These are phyloP conservation scores for Plectosphaerella sp. DNA, from an alignment of 2,329 filamentous ascomycete genomes.

Conservation along the genomic window DNA sequence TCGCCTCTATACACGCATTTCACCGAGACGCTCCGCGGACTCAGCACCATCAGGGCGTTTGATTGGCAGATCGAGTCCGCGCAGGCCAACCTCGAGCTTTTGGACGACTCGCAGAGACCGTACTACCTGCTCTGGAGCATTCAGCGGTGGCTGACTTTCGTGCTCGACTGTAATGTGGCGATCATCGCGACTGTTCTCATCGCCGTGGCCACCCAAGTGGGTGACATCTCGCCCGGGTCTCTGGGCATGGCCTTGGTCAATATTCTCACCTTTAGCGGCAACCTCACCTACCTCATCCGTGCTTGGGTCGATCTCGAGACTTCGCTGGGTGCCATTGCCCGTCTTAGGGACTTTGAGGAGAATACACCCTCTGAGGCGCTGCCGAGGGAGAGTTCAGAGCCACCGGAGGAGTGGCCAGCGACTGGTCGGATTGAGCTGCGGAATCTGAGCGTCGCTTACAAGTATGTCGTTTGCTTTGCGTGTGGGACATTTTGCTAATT, in stretches of 20 bases:
- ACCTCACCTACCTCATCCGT: constrained; percentile 24
- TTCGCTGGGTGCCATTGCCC: constrained; percentile 19
- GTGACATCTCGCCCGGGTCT: constrained; percentile 6
- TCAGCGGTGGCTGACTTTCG: constrained; percentile 52
- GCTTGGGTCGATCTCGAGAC: constrained; percentile 26
- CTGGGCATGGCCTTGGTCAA: constrained; percentile 20
- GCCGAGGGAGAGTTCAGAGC: constrained; percentile 11
- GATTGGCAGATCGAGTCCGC: constrained; percentile 42
- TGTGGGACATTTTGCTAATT: background rate
- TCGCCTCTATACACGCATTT: constrained; percentile 33
- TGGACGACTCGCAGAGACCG: constrained; percentile 51
- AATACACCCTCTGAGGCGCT: constrained; percentile 20
- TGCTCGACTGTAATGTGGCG: constrained; percentile 44
- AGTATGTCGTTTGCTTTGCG: background rate
- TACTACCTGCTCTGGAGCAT: constrained; percentile 53
- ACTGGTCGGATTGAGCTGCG: constrained; percentile 24
- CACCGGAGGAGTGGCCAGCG: constrained; percentile 25
- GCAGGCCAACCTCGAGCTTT: constrained; percentile 37
- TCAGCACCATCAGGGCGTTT: constrained; percentile 50
- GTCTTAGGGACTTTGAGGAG: constrained; percentile 20
- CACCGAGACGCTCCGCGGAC: constrained; percentile 40
- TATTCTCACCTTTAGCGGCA: constrained; percentile 23
- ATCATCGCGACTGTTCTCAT: constrained; percentile 41
- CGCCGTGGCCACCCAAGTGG: constrained; percentile 29
- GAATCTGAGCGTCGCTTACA: constrained; percentile 25